A percentile compares a stretch with the other conserved stretches of the same genome.
phyloP scores from a whole-genome alignment of 768 basidiomycete species.

The Serendipita vermifera region DNA sequence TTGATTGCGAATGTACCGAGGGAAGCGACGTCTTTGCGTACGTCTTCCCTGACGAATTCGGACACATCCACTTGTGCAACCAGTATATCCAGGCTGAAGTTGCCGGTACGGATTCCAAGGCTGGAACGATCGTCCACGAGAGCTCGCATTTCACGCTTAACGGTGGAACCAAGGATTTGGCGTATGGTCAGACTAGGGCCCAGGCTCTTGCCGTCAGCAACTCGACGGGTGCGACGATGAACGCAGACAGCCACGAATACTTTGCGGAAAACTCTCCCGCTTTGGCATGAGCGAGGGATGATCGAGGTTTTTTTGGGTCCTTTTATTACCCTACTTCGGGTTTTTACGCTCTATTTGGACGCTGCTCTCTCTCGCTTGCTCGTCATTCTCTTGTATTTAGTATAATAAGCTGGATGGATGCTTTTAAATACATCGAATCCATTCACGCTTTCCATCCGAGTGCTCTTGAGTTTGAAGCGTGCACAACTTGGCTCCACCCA shows the following conservation, averaged over 20 bases:
- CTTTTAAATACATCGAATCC: too few species aligned
- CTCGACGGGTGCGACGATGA: not conserved
- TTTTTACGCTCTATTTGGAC: too few species aligned
- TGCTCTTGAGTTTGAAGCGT: too few species aligned
- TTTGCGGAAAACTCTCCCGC: slow-evolving; percentile 9
- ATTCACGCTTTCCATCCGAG: too few species aligned
- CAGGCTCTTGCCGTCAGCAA: not conserved
- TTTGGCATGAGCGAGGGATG: slow-evolving; percentile 1
- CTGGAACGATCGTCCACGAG: slow-evolving; percentile 15
- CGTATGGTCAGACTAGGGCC: slow-evolving; percentile 3
- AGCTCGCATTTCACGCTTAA: slow-evolving; percentile 9
- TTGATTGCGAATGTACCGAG: slow-evolving; percentile 14
- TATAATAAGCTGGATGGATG: too few species aligned
- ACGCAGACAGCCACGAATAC: slow-evolving; percentile 10
- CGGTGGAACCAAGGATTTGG: not conserved
- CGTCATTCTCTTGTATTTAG: too few species aligned
- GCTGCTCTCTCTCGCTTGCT: too few species aligned
- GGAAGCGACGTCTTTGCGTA: slow-evolving; percentile 12
- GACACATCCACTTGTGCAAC: not conserved
- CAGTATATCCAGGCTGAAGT: not conserved
- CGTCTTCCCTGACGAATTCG: slow-evolving; percentile 11
- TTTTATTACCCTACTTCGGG: too few species aligned
- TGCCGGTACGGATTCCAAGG: slow-evolving; percentile 15
- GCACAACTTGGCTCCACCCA: too few species aligned
- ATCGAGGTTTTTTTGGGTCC: too few species aligned